A percentile compares a stretch with the other conserved stretches of the same genome.
These are phyloP conservation scores for Sphagnurus paluster DNA, from an alignment of 1,284 basidiomycete species.

Conservation along the genomic window DNA sequence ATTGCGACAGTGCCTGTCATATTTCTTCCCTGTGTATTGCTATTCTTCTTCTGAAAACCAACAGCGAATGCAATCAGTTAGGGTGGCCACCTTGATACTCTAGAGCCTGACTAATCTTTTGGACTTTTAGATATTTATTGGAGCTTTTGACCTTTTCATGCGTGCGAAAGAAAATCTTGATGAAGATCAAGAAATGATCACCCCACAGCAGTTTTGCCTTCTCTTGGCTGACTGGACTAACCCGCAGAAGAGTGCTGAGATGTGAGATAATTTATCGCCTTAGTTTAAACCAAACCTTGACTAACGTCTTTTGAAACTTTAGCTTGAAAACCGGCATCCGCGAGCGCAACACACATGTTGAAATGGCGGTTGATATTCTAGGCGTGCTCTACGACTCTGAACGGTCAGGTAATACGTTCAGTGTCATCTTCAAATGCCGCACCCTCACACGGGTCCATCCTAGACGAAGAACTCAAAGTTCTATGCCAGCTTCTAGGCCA, in stretches of 20 bases:
- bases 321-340: slow-evolving; percentile 28
- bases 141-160: slow-evolving; percentile 69
- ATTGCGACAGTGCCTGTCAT: slow-evolving; percentile 90
- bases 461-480: slow-evolving; percentile 81
- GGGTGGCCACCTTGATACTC: slow-evolving; percentile 16
- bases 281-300: neutral
- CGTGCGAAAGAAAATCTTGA: slow-evolving; percentile 74
- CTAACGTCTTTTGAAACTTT: neutral
- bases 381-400: slow-evolving; percentile 60
- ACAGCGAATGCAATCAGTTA: slow-evolving; percentile 73
- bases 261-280: slow-evolving; percentile 25
- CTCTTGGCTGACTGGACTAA: slow-evolving; percentile 95
- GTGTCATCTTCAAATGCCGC: too few species aligned
- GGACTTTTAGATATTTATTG: slow-evolving; percentile 70
- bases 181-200: slow-evolving; percentile 79
- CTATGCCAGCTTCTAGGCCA: slow-evolving; percentile 81
- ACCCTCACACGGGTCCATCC: neutral
- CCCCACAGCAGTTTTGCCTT: slow-evolving; percentile 77
- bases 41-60: slow-evolving; percentile 86
- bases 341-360: slow-evolving; percentile 68
- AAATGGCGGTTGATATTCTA: slow-evolving; percentile 77
- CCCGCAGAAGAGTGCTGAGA: slow-evolving; percentile 71
- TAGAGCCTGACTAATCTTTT: too few species aligned
- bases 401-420: slow-evolving; percentile 31
- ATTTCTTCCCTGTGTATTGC: slow-evolving; percentile 95